Percentiles rank a stretch among this genome's conserved stretches.
Evolutionary conservation across 495 filamentous ascomycete species (phyloP).

Genomic region (Penicillium roqueforti): DNA sequence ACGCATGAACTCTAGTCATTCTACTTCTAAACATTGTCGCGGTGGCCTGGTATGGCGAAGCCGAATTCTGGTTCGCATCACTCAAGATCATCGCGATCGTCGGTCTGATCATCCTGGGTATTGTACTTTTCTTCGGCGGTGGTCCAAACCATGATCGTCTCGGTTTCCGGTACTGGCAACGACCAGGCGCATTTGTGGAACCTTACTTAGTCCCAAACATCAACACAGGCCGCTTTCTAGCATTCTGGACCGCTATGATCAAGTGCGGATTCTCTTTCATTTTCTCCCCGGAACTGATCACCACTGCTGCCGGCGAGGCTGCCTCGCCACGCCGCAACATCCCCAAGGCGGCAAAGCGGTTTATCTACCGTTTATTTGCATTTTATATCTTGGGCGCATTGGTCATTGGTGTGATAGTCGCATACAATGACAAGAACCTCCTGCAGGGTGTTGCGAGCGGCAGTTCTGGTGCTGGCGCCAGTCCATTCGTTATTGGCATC

Average conservation of each 20-base stretch:
- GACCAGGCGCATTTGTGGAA: slow-evolving; percentile 59
- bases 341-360: slow-evolving; percentile 71
- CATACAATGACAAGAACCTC: slow-evolving; percentile 49
- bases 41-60: slow-evolving; percentile 65
- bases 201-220: slow-evolving; percentile 41
- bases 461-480: slow-evolving; percentile 43
- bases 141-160: slow-evolving; percentile 57
- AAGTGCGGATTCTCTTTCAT: slow-evolving; percentile 49
- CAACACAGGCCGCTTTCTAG: slow-evolving; percentile 37
- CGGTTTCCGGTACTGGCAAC: slow-evolving; percentile 69
- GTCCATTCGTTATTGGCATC: slow-evolving; percentile 56
- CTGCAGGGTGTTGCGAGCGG: slow-evolving; percentile 44
- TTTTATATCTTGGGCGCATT: slow-evolving; percentile 64
- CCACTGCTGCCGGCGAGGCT: slow-evolving; percentile 76
- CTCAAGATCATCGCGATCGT: slow-evolving; percentile 73
- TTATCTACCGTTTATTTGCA: slow-evolving; percentile 78
- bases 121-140: slow-evolving; percentile 65
- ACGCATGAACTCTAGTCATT: slow-evolving; percentile 41
- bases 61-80: slow-evolving; percentile 69
- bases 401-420: slow-evolving; percentile 51
- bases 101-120: slow-evolving; percentile 61
- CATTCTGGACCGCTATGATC: slow-evolving; percentile 41
- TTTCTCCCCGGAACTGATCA: slow-evolving; percentile 68
- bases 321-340: slow-evolving; percentile 71
- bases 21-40: slow-evolving; percentile 63